Evolutionary conservation across 257 asterid genomes (phyloP).

Genomic region (Gardenia jasminoides): DNA sequence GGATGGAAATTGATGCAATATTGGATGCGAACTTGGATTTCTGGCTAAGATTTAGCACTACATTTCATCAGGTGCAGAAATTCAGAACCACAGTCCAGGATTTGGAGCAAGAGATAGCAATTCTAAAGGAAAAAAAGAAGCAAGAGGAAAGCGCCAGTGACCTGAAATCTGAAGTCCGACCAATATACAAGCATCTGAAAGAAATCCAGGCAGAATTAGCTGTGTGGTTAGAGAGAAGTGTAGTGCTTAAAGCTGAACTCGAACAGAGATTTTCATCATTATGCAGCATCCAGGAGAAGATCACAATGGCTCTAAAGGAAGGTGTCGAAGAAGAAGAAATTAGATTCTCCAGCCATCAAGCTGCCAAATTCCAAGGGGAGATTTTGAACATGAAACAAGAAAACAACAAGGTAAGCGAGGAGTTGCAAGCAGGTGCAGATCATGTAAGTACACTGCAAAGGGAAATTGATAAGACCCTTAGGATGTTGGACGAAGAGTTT

Average conservation of each 20-base stretch:
- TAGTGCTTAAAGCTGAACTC: slow-evolving; percentile 61
- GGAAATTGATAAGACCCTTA: slow-evolving; percentile 57
- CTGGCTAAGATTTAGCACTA: slow-evolving; percentile 91
- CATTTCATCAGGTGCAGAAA: slow-evolving; percentile 83
- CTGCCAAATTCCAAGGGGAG: slow-evolving; percentile 94
- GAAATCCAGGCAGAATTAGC: slow-evolving; percentile 78
- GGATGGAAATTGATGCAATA: slow-evolving; percentile 65
- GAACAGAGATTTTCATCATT: slow-evolving; percentile 60
- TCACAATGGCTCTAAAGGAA: slow-evolving; percentile 62
- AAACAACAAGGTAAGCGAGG: slow-evolving; percentile 76
- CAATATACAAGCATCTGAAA: slow-evolving; percentile 78
- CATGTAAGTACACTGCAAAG: slow-evolving; percentile 56
- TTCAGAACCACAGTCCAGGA: slow-evolving; percentile 72
- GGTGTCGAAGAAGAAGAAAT: slow-evolving; percentile 69
- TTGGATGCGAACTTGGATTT: slow-evolving; percentile 85
- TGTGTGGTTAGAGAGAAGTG: slow-evolving; percentile 71
- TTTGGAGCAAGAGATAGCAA: slow-evolving; percentile 55
- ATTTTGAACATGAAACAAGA: slow-evolving; percentile 90
- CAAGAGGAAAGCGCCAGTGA: slow-evolving; percentile 49
- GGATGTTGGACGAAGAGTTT: slow-evolving; percentile 60
- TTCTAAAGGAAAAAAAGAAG: slow-evolving; percentile 50
- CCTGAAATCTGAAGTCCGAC: slow-evolving; percentile 64
- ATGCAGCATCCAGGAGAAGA: slow-evolving; percentile 78
- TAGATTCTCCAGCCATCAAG: slow-evolving; percentile 78
- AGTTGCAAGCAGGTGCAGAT: slow-evolving; percentile 66